A percentile compares a stretch with the other conserved stretches of the same genome.
These are phyloP conservation scores for Wickerhamiella slavikovae DNA, from an alignment of 805 yeast species.

Conservation along the genomic window DNA sequence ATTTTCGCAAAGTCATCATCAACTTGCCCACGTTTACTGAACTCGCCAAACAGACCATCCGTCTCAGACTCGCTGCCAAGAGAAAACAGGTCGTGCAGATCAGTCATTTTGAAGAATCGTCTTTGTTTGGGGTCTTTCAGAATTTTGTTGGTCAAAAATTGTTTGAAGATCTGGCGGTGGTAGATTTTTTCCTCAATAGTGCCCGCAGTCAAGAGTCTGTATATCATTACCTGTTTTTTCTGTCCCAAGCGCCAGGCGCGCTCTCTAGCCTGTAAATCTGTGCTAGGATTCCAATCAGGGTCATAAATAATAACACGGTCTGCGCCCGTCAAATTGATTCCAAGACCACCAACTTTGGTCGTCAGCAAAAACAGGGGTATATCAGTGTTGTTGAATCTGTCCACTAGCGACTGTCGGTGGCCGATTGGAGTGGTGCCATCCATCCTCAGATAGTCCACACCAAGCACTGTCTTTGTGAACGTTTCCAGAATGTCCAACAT, in stretches of 20 bases:
- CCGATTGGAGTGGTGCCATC: slow-evolving; percentile 82
- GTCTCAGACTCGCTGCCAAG: slow-evolving; percentile 38
- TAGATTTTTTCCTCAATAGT: slow-evolving; percentile 93
- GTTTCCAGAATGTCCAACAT: slow-evolving; percentile 76
- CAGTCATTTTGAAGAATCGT: slow-evolving; percentile 80
- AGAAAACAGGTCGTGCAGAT: slow-evolving; percentile 72
- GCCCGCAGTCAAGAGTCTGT: slow-evolving; percentile 82
- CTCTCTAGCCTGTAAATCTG: slow-evolving; percentile 91
- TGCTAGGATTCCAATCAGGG: slow-evolving; percentile 98
- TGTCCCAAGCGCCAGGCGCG: slow-evolving; percentile 96
- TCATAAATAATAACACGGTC: slow-evolving; percentile 84
- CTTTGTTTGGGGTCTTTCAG: slow-evolving; percentile 89
- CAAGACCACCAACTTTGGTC: slow-evolving; percentile 90
- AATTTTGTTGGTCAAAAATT: slow-evolving; percentile 79
- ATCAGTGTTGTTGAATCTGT: slow-evolving; percentile 45
- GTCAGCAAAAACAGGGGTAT: slow-evolving; percentile 60
- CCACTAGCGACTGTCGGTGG: slow-evolving; percentile 60
- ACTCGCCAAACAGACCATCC: background rate
- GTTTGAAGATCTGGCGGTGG: slow-evolving; percentile 92
- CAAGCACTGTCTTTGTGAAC: slow-evolving; percentile 29
- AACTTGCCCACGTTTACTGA: slow-evolving; percentile 12
- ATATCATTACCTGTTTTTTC: slow-evolving; percentile 75
- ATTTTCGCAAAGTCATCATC: slow-evolving; percentile 16
- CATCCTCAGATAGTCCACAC: slow-evolving; percentile 53
- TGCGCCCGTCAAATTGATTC: slow-evolving; percentile 88